Evolutionary conservation across 169 alveolate genomes (phyloP), one percentile per base, ranked within the genome.

Genomic region (Eimeria maxima): DNA sequence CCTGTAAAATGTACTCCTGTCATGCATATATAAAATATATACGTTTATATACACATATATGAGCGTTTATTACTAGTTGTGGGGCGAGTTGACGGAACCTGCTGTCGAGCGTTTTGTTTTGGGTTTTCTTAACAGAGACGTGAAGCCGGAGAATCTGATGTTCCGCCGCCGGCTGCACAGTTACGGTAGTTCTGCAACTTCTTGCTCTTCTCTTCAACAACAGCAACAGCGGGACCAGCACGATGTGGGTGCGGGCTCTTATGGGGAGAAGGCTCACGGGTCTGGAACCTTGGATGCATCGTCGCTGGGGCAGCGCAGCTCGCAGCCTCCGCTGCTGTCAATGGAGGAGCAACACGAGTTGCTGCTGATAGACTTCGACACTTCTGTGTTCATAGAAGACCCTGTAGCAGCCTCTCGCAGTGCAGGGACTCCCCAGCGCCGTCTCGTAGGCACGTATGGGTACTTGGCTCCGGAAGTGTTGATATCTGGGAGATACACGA

Each of bases 91-190:
- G 38, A 33, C 38, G 38, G 38, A 33, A 33, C 38, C 38, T 33
- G 1, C 38, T 1, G 38, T 33, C 38, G 38, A 33, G 38, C 1
- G 38, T 33, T 33, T 18, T 33, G n/a, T 55, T n/a, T 53, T 55
- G 55, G n/a, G 14, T 22, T 87, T 1, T 87, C 22, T 87, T 22
- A 16, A 29, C 97, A 93, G 98, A 24, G 98, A 97, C 83, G 94
- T 97, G 60, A 97, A 97, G 81, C 98, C 98, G 22, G 98, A 97
- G 81, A 97, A 97, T 71, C 67, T 97, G 13, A 95, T 97, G 97
- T 97, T 96, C 65, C 96, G 97, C 90, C 94, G 94, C 42, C 90
- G 97, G 78, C 29, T 88, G 78, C 29, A 29, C 71, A 27, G 76
- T 11, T 63, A 57, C 27, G 78, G 89, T 60, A 71, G 63, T 63